A percentile compares a stretch with the other conserved stretches of the same genome.
phyloP scores from a whole-genome alignment of 208 protist species.

The Acanthamoeba healyi region DNA sequence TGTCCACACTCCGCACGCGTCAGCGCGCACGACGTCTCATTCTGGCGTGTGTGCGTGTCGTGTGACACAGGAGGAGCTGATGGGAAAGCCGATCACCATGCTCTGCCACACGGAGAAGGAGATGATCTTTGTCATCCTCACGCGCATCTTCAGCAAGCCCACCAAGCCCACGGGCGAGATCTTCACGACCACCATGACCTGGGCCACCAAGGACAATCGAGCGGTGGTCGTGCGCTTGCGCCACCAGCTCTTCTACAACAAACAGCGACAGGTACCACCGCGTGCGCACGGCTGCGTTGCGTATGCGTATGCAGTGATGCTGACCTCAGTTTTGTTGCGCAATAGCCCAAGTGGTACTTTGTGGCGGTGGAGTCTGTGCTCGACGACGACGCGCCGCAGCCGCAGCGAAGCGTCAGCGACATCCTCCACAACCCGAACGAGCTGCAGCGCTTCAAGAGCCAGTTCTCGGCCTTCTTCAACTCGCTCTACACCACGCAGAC shows the following conservation, averaged over 20 bases:
- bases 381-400: slow-evolving; percentile 31
- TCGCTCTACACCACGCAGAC: slow-evolving; percentile 50
- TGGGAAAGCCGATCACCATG: slow-evolving; percentile 41
- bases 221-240: slow-evolving; percentile 9
- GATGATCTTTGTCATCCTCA: slow-evolving; percentile 49
- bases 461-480: slow-evolving; percentile 59
- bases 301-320: neutral
- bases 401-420: slow-evolving; percentile 19
- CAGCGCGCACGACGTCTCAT: no score
- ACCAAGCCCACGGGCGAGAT: neutral
- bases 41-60: neutral
- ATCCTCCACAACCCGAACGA: slow-evolving; percentile 44
- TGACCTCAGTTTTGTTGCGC: neutral
- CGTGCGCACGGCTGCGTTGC: neutral
- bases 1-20: no score
- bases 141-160: slow-evolving; percentile 59
- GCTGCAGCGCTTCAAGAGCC: slow-evolving; percentile 49
- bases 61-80: neutral
- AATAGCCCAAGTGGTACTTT: slow-evolving; percentile 40
- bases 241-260: slow-evolving; percentile 52
- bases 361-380: slow-evolving; percentile 9
- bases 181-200: slow-evolving; percentile 51
- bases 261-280: neutral
- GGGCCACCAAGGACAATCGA: slow-evolving; percentile 45
- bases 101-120: slow-evolving; percentile 54